Evolutionary conservation across 1,284 basidiomycete genomes (phyloP).

Genomic region (Ustilago bromivora): DNA sequence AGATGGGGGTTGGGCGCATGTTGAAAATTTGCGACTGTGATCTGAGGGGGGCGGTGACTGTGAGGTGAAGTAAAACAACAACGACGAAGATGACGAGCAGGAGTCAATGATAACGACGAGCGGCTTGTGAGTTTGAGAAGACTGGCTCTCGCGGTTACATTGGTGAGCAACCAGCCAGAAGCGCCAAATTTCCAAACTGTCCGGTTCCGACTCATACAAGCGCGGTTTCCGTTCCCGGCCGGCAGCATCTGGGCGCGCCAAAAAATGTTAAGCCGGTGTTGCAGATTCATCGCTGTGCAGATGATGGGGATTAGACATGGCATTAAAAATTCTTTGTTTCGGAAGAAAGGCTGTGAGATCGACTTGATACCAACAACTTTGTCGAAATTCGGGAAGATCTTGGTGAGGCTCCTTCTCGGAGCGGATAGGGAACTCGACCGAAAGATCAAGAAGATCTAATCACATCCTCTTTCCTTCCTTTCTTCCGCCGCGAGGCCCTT

Average conservation of each 20-base stretch:
- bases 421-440: slow-evolving; percentile 49
- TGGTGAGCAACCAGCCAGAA: slow-evolving; percentile 8
- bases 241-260: background rate
- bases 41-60: background rate
- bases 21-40: slow-evolving; percentile 1
- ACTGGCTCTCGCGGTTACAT: slow-evolving; percentile 1
- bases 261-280: slow-evolving; percentile 5
- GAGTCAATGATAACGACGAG: slow-evolving; percentile 1
- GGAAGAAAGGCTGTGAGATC: background rate
- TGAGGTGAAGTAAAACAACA: slow-evolving; percentile 5
- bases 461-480: slow-evolving; percentile 7
- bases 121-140: slow-evolving; percentile 14
- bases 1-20: slow-evolving; percentile 48
- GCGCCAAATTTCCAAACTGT: slow-evolving; percentile 29
- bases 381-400: background rate
- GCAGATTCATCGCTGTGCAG: background rate
- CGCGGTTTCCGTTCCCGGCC: slow-evolving; percentile 25
- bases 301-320: background rate
- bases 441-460: slow-evolving; percentile 30
- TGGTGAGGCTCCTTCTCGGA: slow-evolving; percentile 11
- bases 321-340: background rate
- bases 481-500: slow-evolving; percentile 1
- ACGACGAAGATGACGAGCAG: slow-evolving; percentile 8
- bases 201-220: slow-evolving; percentile 32
- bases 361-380: background rate